Conservation (phyloP, 1,284 basidiomycete genomes). For the Rhodotorula mucilaginosa region DNA sequence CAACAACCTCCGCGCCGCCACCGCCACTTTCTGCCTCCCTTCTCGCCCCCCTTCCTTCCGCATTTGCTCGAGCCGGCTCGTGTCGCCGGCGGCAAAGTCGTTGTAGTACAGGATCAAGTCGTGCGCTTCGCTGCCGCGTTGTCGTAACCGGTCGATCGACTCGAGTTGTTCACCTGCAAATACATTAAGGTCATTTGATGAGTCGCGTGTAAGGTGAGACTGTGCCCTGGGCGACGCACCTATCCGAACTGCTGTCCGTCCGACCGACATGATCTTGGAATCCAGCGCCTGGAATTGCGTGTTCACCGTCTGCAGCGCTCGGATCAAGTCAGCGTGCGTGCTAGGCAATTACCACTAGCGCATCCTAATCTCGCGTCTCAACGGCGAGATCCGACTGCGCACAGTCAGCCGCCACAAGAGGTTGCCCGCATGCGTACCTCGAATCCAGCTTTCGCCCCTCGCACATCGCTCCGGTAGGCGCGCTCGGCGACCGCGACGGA, state of each 20-base stretch:
- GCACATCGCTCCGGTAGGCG: conserved; percentile 90
- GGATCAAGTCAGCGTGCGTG: background rate
- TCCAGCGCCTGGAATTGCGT: conserved; percentile 51
- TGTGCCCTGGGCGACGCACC: conserved; percentile 54
- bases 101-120: conserved; percentile 95
- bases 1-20: conserved; percentile 80
- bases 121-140: conserved; percentile 88
- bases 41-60: conserved; percentile 71
- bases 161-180: conserved; percentile 86
- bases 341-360: rapidly evolving
- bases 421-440: conserved; percentile 59
- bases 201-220: background rate
- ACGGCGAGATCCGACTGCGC: background rate
- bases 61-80: conserved; percentile 69
- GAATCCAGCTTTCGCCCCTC: conserved; percentile 86
- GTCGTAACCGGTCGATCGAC: conserved; percentile 85
- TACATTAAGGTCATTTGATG: background rate
- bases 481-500: conserved; percentile 84
- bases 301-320: conserved; percentile 27
- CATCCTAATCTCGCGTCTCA: background rate
- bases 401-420: background rate
- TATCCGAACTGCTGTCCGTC: conserved; percentile 89
- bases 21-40: conserved; percentile 82
- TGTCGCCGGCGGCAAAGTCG: conserved; percentile 83
- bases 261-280: conserved; percentile 89